Evolutionary conservation across 495 filamentous ascomycete genomes (phyloP).

Genomic region (Daldinia caldariorum): DNA sequence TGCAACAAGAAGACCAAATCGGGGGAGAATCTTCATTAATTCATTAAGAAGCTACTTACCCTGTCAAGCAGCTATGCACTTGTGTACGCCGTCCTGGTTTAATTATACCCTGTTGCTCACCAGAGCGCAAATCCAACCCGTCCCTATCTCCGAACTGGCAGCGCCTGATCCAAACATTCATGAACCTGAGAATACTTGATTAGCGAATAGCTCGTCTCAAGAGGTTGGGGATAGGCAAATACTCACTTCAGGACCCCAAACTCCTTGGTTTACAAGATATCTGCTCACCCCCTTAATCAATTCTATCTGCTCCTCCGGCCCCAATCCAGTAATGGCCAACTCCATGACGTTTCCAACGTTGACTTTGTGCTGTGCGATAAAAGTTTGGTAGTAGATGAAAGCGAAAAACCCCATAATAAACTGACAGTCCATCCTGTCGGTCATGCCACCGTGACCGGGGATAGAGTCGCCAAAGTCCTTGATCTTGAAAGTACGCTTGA

Average conservation of each 20-base stretch:
- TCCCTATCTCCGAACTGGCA: slow-evolving; percentile 42
- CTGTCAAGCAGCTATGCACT: slow-evolving; percentile 31
- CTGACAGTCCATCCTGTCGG: slow-evolving; percentile 99
- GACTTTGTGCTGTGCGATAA: slow-evolving; percentile 86
- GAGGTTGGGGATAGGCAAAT: not conserved
- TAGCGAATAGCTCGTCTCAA: not conserved
- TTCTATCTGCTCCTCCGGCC: slow-evolving; percentile 85
- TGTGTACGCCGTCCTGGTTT: slow-evolving; percentile 6
- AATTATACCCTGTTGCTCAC: slow-evolving; percentile 2
- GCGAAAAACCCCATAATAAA: slow-evolving; percentile 99
- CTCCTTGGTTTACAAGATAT: slow-evolving; percentile 87
- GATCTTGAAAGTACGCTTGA: slow-evolving; percentile 99
- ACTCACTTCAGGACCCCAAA: slow-evolving; percentile 69
- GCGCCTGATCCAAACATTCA: slow-evolving; percentile 43
- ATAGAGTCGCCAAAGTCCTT: slow-evolving; percentile 99
- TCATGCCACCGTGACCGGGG: slow-evolving; percentile 97
- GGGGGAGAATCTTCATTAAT: slow-evolving; percentile 31
- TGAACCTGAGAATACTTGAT: slow-evolving; percentile 35
- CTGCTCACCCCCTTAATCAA: slow-evolving; percentile 83
- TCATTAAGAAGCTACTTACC: slow-evolving; percentile 40
- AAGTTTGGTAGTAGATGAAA: slow-evolving; percentile 98
- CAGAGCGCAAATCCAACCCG: slow-evolving; percentile 12
- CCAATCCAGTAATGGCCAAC: slow-evolving; percentile 83
- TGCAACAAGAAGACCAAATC: not conserved
- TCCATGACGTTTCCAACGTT: slow-evolving; percentile 88